Evolutionary conservation across 345 rosid species (phyloP), one percentile per base, ranked within the genome.

Genomic region (Pistacia integerrima): DNA sequence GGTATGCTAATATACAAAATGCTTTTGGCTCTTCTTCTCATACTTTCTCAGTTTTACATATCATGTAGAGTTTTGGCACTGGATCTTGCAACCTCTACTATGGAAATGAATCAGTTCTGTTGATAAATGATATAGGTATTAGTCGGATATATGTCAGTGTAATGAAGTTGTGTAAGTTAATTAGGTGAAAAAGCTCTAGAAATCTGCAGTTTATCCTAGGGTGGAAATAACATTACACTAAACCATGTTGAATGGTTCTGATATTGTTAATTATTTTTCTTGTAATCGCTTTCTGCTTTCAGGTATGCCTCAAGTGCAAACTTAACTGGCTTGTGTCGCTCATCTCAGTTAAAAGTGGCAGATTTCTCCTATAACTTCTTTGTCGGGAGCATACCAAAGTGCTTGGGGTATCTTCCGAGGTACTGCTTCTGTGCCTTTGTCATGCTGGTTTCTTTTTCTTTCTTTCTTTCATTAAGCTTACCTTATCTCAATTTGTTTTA

Each of bases 361-460:
- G 97, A 96, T 83, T 90, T 96, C 79, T 92, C 99, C 9, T 92
- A 76, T 80, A 96, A 96, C 87, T 96, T 90, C 84, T 89, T 96
- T 28, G 85, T 78, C 67, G 99, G 99, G 74, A 83, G 81, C 79
- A 87, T 96, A 79, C 99, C 99, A 1, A 92, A 91, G 80, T 96
- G 99, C 86, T 83, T 93, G 84, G 82, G 78, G 68, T 69, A 81
- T 83, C 91, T 96, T 76, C 94, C 98, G n/a, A 84, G 91, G 99
- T 93, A 87, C 49, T 35, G 72, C 57, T 67, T 80, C 16, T 58
- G 60, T 51, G 52, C 69, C 70, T 69, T 36, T 66, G 54, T 20
- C 55, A 36, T 68, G 67, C 25, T 44, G 49, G 28, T 30, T 55
- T 30, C 33, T 30, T 38, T 73, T 12, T 64, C 25, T 38, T 38